A percentile compares a stretch with the other conserved stretches of the same genome.
Conservation (phyloP, 257 asterid species). For the Oldenlandia corymbosa region DNA sequence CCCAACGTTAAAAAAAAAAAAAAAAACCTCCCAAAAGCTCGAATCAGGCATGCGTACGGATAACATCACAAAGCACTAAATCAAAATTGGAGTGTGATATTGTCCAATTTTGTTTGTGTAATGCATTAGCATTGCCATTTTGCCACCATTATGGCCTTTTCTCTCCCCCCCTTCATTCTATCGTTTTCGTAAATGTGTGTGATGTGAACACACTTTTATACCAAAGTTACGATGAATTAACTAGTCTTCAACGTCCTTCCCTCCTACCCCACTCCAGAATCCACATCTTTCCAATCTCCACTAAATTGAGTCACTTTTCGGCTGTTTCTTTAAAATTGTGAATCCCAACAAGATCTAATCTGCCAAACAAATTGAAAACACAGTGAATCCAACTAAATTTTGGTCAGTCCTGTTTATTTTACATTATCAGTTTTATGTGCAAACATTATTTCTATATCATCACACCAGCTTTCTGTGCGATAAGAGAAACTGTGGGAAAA, state of each 20-base stretch:
- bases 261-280: not conserved
- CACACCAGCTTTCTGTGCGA: too few species aligned
- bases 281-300: not conserved
- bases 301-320: not conserved
- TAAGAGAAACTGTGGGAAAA: constrained; percentile 8
- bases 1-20: too few species aligned
- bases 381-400: too few species aligned
- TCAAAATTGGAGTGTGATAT: not conserved
- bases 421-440: too few species aligned
- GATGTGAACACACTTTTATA: not conserved
- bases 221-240: not conserved
- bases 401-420: too few species aligned
- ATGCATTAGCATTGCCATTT: too few species aligned
- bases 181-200: not conserved
- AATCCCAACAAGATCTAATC: not conserved
- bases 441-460: too few species aligned
- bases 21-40: too few species aligned
- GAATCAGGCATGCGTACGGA: constrained; percentile 19
- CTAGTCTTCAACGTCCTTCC: not conserved
- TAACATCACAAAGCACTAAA: constrained; percentile 20
- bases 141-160: not conserved
- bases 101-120: constrained; percentile 3
- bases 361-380: too few species aligned
- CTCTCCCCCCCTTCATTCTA: not conserved
- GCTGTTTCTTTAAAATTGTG: not conserved